Percentiles rank a stretch among this genome's conserved stretches.
These are phyloP conservation scores for Taiwanofungus camphoratus DNA, from an alignment of 1,284 basidiomycete genomes.

Conservation along the genomic window DNA sequence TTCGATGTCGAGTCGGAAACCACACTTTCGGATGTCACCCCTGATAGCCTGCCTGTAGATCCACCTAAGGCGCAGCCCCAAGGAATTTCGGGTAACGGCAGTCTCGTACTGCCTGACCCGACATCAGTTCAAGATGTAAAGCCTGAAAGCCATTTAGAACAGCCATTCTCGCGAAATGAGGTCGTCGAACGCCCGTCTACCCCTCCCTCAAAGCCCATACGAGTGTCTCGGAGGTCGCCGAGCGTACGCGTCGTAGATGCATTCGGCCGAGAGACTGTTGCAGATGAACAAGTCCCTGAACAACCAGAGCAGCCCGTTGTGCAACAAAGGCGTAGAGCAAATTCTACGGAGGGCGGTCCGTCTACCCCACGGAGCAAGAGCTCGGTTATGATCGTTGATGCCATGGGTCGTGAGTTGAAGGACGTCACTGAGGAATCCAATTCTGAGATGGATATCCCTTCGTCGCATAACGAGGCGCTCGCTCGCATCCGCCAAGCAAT, in stretches of 20 bases:
- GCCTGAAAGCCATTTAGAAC: too few species aligned
- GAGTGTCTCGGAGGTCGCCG: constrained; percentile 29
- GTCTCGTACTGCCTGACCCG: too few species aligned
- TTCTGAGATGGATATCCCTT: constrained; percentile 26
- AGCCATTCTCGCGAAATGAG: too few species aligned
- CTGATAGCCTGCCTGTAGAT: constrained; percentile 18
- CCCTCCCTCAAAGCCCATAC: constrained; percentile 13
- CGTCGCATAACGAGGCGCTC: constrained; percentile 47
- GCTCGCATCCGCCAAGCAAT: constrained; percentile 51
- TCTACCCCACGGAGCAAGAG: constrained; percentile 35
- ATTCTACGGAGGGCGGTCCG: constrained; percentile 6
- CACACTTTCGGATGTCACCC: constrained; percentile 32
- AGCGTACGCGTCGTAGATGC: constrained; percentile 56
- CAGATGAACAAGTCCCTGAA: constrained; percentile 14
- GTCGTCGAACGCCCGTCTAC: constrained; percentile 14
- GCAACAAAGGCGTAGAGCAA: background rate
- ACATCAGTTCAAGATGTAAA: too few species aligned
- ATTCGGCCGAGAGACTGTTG: constrained; percentile 40
- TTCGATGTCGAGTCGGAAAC: constrained; percentile 48
- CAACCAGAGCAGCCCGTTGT: constrained; percentile 6
- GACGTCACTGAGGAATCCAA: constrained; percentile 21
- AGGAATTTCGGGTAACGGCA: constrained; percentile 2
- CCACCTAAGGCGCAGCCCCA: constrained; percentile 2
- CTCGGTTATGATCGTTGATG: constrained; percentile 56
- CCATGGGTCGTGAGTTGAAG: constrained; percentile 57